Evolutionary conservation across 805 yeast genomes (phyloP).

Genomic region (Brettanomyces custersianus): DNA sequence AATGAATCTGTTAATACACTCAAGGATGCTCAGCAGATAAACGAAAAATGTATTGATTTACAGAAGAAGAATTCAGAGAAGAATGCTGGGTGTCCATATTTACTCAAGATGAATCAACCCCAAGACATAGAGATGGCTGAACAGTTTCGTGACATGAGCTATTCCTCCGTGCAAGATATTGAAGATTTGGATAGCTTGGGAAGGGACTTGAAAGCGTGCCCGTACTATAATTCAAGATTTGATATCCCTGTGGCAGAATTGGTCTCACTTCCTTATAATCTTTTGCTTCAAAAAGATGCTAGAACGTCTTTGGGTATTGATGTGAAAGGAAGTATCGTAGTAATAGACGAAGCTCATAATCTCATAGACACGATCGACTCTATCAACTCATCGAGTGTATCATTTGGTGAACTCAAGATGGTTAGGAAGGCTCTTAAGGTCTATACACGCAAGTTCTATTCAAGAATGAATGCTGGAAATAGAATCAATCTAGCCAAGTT

Average conservation of each 20-base stretch:
- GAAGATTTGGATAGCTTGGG: constrained; percentile 71
- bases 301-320: constrained; percentile 52
- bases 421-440: constrained; percentile 40
- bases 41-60: constrained; percentile 73
- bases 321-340: constrained; percentile 54
- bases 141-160: constrained; percentile 45
- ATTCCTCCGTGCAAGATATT: constrained; percentile 59
- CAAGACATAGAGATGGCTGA: constrained; percentile 24
- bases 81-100: constrained; percentile 30
- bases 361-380: constrained; percentile 66
- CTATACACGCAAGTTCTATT: constrained; percentile 54
- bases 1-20: constrained; percentile 49
- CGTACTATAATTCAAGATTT: constrained; percentile 68
- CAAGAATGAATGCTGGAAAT: constrained; percentile 61
- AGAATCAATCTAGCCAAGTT: constrained; percentile 60
- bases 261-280: constrained; percentile 78
- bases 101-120: constrained; percentile 27
- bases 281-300: constrained; percentile 52
- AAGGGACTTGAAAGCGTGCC: constrained; percentile 49
- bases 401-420: constrained; percentile 35
- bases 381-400: constrained; percentile 54
- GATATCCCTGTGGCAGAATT: constrained; percentile 58
- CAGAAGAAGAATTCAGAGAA: constrained; percentile 30
- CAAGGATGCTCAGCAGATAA: constrained; percentile 45
- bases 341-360: constrained; percentile 92